Conservation (phyloP, 73 alveolate species). For the Paramecium tetraurelia region DNA sequence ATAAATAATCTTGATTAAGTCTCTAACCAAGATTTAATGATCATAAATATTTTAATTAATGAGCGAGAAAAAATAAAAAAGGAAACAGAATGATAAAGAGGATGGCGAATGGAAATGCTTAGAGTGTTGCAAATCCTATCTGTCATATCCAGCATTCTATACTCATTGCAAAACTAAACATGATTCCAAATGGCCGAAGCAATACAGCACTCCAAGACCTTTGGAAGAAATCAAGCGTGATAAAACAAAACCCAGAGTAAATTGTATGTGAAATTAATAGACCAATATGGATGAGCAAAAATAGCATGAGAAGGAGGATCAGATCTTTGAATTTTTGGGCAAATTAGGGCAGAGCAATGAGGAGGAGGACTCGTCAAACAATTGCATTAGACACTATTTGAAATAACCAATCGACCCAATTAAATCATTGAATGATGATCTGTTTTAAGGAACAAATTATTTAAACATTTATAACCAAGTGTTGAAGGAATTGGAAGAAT, state of each 20-base stretch:
- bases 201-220: slow-evolving; percentile 43
- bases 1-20: background rate
- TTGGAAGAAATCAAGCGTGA: slow-evolving; percentile 31
- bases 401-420: slow-evolving; percentile 44
- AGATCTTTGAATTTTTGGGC: slow-evolving; percentile 43
- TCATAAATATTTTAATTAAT: background rate
- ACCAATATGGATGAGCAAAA: slow-evolving; percentile 44
- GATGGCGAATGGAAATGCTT: slow-evolving; percentile 55
- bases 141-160: slow-evolving; percentile 94
- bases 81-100: slow-evolving; percentile 18
- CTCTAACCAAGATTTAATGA: background rate
- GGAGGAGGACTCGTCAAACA: slow-evolving; percentile 32
- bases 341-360: slow-evolving; percentile 34
- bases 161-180: slow-evolving; percentile 95
- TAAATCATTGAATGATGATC: background rate
- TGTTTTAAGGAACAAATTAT: slow-evolving; percentile 14
- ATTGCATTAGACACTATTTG: slow-evolving; percentile 31
- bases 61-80: slow-evolving; percentile 29
- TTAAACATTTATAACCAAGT: background rate
- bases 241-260: slow-evolving; percentile 35
- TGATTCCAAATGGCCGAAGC: slow-evolving; percentile 61
- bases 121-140: slow-evolving; percentile 74
- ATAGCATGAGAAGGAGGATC: slow-evolving; percentile 36
- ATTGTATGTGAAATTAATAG: background rate
- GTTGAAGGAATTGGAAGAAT: background rate